Evolutionary conservation across 2,329 filamentous ascomycete genomes (phyloP).

Genomic region (Clonostachys rosea): DNA sequence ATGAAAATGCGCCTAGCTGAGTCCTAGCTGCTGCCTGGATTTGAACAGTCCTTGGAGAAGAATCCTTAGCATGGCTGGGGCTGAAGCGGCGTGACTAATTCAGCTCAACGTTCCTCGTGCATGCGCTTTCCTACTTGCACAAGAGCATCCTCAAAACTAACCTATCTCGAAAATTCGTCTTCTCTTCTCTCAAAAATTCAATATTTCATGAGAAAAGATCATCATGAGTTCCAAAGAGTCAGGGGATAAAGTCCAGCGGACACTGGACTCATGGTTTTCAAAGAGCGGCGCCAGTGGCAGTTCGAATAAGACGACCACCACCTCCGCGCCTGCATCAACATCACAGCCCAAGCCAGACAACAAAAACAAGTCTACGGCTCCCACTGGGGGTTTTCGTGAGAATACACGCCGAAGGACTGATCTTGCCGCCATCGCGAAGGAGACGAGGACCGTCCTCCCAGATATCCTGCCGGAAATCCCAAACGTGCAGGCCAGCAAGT

Average conservation of each 20-base stretch:
- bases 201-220: background rate
- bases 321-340: background rate
- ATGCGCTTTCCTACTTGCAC: no score
- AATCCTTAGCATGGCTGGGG: no score
- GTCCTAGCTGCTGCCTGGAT: no score
- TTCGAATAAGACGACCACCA: background rate
- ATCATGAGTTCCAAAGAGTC: background rate
- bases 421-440: slow-evolving; percentile 36
- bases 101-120: no score
- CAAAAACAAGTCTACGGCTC: no score
- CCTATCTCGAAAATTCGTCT: no score
- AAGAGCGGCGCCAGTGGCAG: background rate
- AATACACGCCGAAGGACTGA: slow-evolving; percentile 3
- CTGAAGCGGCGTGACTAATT: no score
- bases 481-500: slow-evolving; percentile 24
- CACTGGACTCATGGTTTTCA: slow-evolving; percentile 19
- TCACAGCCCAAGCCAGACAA: background rate
- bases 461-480: slow-evolving; percentile 38
- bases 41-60: no score
- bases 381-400: no score
- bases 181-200: no score
- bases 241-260: slow-evolving; percentile 9
- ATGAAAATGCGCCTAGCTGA: no score
- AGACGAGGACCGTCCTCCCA: slow-evolving; percentile 42
- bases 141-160: no score